Base-by-base conservation (phyloP, 1,139 yeast genomes). In the Pichia cactophila region DNA sequence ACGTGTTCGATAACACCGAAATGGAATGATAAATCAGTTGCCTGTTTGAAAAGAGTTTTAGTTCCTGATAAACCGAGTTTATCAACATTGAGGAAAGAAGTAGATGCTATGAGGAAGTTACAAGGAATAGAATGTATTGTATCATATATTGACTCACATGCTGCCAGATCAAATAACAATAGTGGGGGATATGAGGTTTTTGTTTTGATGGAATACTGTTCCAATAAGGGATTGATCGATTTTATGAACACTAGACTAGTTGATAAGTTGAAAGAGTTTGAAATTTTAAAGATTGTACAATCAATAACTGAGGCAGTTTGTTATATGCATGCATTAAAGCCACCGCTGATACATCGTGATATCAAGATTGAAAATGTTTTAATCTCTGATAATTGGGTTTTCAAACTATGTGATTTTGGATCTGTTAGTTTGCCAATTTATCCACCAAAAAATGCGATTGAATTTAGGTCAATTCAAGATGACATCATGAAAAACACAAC, bases 301-400 rank as follows among this genome's bases (percentile, higher is more conserved):
- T 96, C 92, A 62, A 76, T 89, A 37, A 80, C 92, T 3, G 75
- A 79, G 50, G 98, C 94, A 2, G 83, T 92, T 31, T 83, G 90
- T 48, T 82, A 83, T 71, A 89, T 95, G 83, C 98, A 92, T 69
- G 82, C 86, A 56, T 68, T 87, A 49, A 74, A 75, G 43, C 61
- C 61, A 5, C 54, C 58, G 7, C 72, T 92, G 58, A 78, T 92
- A 41, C 99, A 92, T 67, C 75, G 98, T 48, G 99, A 92, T 68
- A 83, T 92, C 59, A 92, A 92, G 69, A 90, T 94, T 58, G 99
- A 92, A 66, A 92, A 92, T 65, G 97, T 92, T 7, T 74, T 92
- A 55, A 83, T 92, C 33, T 86, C 88, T 58, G 77, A 73, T 4
- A 73, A 80, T 43, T 85, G 87, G 45, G 77, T 77, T 47, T 94